phyloP scores from a whole-genome alignment of 495 filamentous ascomycete genomes.

The Aspergillus bertholletiae region DNA sequence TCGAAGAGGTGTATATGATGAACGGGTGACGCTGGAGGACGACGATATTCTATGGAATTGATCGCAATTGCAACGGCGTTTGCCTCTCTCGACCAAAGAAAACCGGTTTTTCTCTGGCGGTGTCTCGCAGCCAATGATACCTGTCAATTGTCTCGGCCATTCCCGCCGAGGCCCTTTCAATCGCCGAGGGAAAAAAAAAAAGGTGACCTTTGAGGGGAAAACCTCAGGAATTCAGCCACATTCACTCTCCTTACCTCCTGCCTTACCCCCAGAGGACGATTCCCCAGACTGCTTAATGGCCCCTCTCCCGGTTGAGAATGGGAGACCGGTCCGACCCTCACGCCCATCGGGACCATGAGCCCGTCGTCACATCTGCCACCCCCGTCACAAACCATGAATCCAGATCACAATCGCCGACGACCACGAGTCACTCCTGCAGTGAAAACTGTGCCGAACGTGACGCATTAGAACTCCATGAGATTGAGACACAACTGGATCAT shows the following conservation, averaged over 20 bases:
- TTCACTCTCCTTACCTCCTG: neutral
- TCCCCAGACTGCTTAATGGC: neutral
- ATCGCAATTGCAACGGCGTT: neutral
- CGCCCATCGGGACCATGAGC: neutral
- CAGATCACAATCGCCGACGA: neutral
- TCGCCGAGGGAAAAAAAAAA: too few relatives aligned
- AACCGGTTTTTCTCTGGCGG: neutral
- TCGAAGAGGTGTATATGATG: neutral
- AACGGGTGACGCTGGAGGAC: neutral
- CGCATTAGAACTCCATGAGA: conserved; percentile 33
- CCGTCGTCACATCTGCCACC: too few relatives aligned
- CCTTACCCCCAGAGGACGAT: neutral
- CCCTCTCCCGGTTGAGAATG: neutral
- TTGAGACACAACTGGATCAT: conserved; percentile 26
- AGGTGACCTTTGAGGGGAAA: too few relatives aligned
- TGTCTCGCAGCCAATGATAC: neutral
- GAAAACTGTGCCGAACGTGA: conserved; percentile 22
- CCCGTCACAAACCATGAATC: neutral
- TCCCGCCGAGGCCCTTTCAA: neutral
- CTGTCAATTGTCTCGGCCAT: neutral
- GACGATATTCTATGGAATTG: too few relatives aligned
- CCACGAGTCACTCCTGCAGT: conserved; percentile 5
- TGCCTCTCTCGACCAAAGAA: neutral
- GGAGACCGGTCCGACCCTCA: neutral
- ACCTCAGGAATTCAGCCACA: neutral